phyloP scores from a whole-genome alignment of 108 stramenopile species.

The Cylindrotheca closterium region DNA sequence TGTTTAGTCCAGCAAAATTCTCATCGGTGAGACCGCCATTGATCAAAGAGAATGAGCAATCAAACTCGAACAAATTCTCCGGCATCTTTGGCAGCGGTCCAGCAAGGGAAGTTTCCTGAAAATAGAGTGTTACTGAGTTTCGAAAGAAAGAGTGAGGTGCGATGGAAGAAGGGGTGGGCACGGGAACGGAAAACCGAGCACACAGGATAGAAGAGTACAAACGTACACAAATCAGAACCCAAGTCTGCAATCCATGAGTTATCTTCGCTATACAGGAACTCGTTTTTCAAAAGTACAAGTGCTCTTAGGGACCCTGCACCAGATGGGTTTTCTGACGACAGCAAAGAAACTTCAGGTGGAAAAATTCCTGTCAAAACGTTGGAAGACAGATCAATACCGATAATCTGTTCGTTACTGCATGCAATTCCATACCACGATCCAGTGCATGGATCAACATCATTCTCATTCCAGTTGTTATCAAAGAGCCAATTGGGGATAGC shows the following conservation, averaged over 20 bases:
- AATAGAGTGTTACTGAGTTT: conserved; percentile 7
- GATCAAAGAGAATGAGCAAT: conserved; percentile 26
- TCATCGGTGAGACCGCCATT: conserved; percentile 17
- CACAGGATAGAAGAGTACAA: not conserved
- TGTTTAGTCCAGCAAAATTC: conserved; percentile 21
- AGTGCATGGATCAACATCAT: conserved; percentile 17
- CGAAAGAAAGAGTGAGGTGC: not conserved
- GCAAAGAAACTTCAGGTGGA: conserved; percentile 24
- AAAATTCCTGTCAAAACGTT: conserved; percentile 29
- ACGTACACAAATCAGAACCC: not conserved
- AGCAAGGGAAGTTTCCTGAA: conserved; percentile 19
- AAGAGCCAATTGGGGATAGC: conserved; percentile 9
- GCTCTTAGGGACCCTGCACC: conserved; percentile 27
- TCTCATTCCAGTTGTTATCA: conserved; percentile 4
- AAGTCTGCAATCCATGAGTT: conserved; percentile 23
- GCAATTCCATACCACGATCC: conserved; percentile 29
- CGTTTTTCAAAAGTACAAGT: conserved; percentile 29
- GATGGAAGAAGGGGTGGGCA: not conserved
- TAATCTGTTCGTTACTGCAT: conserved; percentile 17
- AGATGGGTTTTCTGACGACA: conserved; percentile 29
- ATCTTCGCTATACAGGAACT: conserved; percentile 21
- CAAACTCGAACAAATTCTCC: conserved; percentile 24
- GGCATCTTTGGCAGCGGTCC: conserved; percentile 12
- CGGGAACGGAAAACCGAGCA: not conserved
- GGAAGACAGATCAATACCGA: conserved; percentile 14